A percentile compares a stretch with the other conserved stretches of the same genome.
Evolutionary conservation across 345 rosid species (phyloP).

Genomic region (Eucalyptus marginata): DNA sequence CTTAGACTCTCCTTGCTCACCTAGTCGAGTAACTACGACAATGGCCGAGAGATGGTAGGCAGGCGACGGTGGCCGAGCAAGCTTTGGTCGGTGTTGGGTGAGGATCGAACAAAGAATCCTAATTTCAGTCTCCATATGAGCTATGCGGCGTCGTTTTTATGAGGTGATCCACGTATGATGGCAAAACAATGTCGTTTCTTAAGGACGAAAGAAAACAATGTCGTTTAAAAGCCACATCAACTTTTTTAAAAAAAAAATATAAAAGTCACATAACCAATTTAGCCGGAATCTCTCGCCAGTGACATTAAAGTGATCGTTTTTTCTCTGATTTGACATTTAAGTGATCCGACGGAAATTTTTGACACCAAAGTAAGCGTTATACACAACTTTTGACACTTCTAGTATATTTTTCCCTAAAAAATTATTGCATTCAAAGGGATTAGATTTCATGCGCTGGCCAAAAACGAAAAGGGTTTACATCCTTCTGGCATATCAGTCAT

Average conservation of each 20-base stretch:
- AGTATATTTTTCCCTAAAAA: not conserved
- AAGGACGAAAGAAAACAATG: fast-evolving
- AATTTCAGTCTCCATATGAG: too few species aligned
- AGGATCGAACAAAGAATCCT: too few species aligned
- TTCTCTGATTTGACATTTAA: fast-evolving
- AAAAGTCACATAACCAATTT: too few species aligned
- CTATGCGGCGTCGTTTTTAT: too few species aligned
- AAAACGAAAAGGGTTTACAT: not conserved
- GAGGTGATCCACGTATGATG: too few species aligned
- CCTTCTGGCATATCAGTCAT: not conserved
- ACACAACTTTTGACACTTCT: too few species aligned
- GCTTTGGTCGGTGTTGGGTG: too few species aligned
- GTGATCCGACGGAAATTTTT: fast-evolving
- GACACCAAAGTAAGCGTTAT: fast-evolving
- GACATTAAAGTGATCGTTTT: fast-evolving
- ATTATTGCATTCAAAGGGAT: not conserved
- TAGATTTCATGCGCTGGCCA: not conserved
- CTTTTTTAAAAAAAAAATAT: too few species aligned
- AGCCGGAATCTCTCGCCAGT: fast-evolving
- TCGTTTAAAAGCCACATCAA: too few species aligned
- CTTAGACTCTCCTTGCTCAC: fast-evolving
- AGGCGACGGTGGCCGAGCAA: fast-evolving
- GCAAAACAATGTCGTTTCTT: too few species aligned
- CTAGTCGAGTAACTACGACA: fast-evolving
- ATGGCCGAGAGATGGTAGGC: fast-evolving